phyloP scores from a whole-genome alignment of 305 asterid genomes.

The Nicotiana rustica region DNA sequence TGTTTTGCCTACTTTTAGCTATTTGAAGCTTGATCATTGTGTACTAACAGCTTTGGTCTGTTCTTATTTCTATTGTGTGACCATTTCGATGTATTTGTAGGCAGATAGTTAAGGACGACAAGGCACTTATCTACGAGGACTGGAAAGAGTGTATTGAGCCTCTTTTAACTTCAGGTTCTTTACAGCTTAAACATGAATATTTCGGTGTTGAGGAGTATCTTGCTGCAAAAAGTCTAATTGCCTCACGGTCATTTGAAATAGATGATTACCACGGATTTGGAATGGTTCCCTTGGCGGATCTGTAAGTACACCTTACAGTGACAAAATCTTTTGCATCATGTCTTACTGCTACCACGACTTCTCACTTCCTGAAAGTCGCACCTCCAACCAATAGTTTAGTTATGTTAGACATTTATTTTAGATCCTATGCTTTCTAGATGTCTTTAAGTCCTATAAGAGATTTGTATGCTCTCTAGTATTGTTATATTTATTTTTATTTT shows the following conservation, averaged over 20 bases:
- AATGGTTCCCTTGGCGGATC: constrained; percentile 98
- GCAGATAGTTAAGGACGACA: constrained; percentile 85
- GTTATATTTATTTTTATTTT: too few relatives aligned
- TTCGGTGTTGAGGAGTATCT: constrained; percentile 72
- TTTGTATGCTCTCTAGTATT: too few relatives aligned
- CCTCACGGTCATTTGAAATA: constrained; percentile 85
- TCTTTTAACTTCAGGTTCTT: constrained; percentile 53
- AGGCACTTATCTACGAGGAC: constrained; percentile 68
- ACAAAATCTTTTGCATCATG: neutral
- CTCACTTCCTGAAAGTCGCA: neutral
- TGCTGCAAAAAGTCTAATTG: constrained; percentile 82
- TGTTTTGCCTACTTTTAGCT: neutral
- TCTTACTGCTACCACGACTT: neutral
- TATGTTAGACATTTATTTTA: too few relatives aligned
- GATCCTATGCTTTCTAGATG: too few relatives aligned
- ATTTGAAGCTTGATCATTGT: neutral
- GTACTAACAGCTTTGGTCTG: neutral
- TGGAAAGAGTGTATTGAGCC: constrained; percentile 89
- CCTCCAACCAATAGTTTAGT: too few relatives aligned
- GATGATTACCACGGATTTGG: constrained; percentile 89
- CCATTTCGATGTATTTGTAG: constrained; percentile 46
- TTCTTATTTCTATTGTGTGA: constrained; percentile 24
- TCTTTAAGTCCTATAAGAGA: too few relatives aligned
- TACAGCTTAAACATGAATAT: constrained; percentile 59
- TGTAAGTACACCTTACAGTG: constrained; percentile 56